Percentiles rank a stretch among this genome's conserved stretches.
Evolutionary conservation across 2,329 filamentous ascomycete species (phyloP).

Genomic region (Elsinoe fawcettii): DNA sequence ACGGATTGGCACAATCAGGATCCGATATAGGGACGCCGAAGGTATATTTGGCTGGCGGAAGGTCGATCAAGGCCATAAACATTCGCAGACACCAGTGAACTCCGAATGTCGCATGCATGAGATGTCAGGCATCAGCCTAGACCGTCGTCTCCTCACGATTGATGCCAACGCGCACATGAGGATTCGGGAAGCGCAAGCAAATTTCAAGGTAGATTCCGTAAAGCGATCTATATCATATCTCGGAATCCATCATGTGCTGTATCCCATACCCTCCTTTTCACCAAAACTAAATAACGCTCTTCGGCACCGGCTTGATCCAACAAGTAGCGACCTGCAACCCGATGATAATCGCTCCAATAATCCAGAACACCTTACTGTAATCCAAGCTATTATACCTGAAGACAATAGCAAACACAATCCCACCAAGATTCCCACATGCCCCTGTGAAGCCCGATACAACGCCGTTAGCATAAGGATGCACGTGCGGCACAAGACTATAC

Average conservation of each 20-base stretch:
- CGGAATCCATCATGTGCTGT: neutral
- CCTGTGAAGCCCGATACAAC: conserved; percentile 70
- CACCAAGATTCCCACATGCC: conserved; percentile 74
- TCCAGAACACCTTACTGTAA: conserved; percentile 68
- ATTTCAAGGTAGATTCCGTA: neutral
- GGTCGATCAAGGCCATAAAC: too few relatives aligned
- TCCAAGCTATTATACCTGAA: conserved; percentile 66
- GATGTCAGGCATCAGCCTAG: too few relatives aligned
- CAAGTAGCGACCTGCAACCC: conserved; percentile 57
- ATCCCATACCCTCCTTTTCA: neutral
- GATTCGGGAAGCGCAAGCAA: neutral
- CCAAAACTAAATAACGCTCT: conserved; percentile 45
- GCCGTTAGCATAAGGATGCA: conserved; percentile 76
- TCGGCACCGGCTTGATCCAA: conserved; percentile 55
- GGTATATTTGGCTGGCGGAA: too few relatives aligned
- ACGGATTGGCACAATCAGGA: too few relatives aligned
- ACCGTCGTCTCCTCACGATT: too few relatives aligned
- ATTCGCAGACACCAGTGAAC: too few relatives aligned
- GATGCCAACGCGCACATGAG: too few relatives aligned
- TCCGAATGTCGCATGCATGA: too few relatives aligned
- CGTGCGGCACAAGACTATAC: conserved; percentile 79
- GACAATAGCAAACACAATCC: conserved; percentile 74
- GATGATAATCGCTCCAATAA: conserved; percentile 71
- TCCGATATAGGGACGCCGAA: too few relatives aligned
- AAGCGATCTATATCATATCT: neutral